Base-by-base conservation (phyloP, 768 basidiomycete genomes). In the Boletus patriciae region DNA sequence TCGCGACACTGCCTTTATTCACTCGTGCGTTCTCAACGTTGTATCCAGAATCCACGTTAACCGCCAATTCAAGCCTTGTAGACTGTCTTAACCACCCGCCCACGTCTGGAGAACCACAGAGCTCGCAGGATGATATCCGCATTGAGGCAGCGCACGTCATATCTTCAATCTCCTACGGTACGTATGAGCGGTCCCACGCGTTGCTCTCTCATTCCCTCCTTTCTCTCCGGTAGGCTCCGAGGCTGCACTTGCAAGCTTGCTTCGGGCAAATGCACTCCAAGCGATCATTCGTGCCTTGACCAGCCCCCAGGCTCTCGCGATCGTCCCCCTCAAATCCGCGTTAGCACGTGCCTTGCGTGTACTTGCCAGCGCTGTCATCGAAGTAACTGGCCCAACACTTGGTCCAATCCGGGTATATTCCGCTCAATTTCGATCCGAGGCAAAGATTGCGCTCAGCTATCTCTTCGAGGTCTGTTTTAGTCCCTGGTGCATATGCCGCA, bases 71-170 rank as follows among this genome's bases (percentile, higher is more conserved):
- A 61, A 88, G 89, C 19, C 77, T 90, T 18, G 83, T 91, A 29
- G 79, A 81, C 49, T 84, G 81, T 53, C 72, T 90, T 6, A 82
- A 84, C 41, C 73, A 75, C 21, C 70, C 74, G 6, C 71, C 72
- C 13, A 45, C 64, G 18, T 60, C 63, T 29, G 65, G 65, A 44
- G 73, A 74, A 42, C 60, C 76, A 2, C 65, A 76, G 63, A 68
- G 68, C 34, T 76, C 76, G 0, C 73, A 76, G 37, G 80, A 82
- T 13, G 81, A 83, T 9, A 71, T 88, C 34, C 80, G 87, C 11
- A 78, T 84, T 46, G 89, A 92, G 65, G 86, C 90, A 0, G 87
- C 89, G 0, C 86, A 90, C 61, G 79, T 92, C 37, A 76, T 92
- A 16, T 80, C 88, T 0, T 92, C 90, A 0, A 75, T 92, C 13